These are phyloP conservation scores for Trichosporon asahii DNA, from an alignment of 1,284 basidiomycete genomes.

Conservation along the genomic window DNA sequence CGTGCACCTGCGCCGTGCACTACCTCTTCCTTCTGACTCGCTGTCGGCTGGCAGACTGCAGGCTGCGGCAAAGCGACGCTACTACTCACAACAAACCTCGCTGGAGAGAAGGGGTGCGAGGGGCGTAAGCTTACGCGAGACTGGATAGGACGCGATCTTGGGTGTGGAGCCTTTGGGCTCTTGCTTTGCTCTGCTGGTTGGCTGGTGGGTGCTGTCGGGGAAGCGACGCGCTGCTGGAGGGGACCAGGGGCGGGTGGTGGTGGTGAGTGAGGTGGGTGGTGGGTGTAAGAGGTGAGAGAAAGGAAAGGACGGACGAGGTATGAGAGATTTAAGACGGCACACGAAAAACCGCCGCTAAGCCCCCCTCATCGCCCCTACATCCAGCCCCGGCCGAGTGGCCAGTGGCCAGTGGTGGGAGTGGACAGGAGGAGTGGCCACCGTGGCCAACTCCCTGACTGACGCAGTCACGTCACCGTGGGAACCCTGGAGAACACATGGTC, in stretches of 20 bases:
- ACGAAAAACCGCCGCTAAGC: constrained; percentile 2
- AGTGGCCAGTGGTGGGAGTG: not conserved
- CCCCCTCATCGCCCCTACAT: not conserved
- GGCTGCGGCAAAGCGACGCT: not conserved
- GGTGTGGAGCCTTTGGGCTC: constrained; percentile 19
- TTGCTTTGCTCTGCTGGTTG: not conserved
- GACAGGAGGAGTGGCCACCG: not conserved
- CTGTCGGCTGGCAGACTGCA: too few relatives aligned
- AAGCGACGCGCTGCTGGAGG: not conserved
- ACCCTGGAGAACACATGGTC: not conserved
- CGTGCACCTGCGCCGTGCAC: not conserved
- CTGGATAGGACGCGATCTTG: constrained; percentile 16
- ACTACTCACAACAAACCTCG: constrained; percentile 1
- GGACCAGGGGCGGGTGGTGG: not conserved
- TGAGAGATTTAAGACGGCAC: not conserved
- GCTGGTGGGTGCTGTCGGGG: not conserved
- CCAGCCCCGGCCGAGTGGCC: not conserved
- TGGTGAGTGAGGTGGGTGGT: not conserved
- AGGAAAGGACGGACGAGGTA: not conserved
- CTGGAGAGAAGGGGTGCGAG: not conserved
- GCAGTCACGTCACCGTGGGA: not conserved
- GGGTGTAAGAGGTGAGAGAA: not conserved
- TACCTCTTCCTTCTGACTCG: not conserved
- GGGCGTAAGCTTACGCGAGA: constrained; percentile 7
- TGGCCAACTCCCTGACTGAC: not conserved